Evolutionary conservation across 1,284 basidiomycete genomes (phyloP).

Genomic region (Hortiboletus rubellus): DNA sequence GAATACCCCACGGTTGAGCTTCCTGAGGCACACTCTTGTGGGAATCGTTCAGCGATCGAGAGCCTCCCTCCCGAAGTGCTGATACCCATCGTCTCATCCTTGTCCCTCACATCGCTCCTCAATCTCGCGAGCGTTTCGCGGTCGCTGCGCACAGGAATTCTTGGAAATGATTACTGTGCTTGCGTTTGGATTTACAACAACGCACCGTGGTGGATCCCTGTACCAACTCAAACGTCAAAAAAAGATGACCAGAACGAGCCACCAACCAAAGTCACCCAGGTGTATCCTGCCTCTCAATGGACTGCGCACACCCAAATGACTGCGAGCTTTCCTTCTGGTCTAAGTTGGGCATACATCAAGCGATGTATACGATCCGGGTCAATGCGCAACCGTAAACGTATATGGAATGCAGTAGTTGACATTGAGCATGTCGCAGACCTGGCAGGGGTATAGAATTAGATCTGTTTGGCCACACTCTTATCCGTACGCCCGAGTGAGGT

Average conservation of each 20-base stretch:
- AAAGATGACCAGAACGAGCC: neutral
- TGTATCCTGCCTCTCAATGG: neutral
- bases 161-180: neutral
- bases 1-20: neutral
- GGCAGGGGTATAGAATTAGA: neutral
- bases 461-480: neutral
- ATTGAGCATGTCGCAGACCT: neutral
- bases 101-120: neutral
- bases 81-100: neutral
- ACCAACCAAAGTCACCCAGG: too few relatives aligned
- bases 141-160: neutral
- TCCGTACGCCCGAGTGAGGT: neutral
- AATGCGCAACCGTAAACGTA: neutral
- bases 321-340: neutral
- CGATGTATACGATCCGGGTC: neutral
- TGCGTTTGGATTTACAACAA: neutral
- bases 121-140: neutral
- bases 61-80: neutral
- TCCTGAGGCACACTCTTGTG: neutral
- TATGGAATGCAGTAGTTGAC: neutral
- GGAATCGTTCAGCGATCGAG: neutral
- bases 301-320: neutral
- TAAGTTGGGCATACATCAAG: slow-evolving; percentile 1
- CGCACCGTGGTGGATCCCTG: slow-evolving; percentile 3
- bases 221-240: neutral